phyloP scores from a whole-genome alignment of 345 rosid species.

The Melastoma malabathricum region DNA sequence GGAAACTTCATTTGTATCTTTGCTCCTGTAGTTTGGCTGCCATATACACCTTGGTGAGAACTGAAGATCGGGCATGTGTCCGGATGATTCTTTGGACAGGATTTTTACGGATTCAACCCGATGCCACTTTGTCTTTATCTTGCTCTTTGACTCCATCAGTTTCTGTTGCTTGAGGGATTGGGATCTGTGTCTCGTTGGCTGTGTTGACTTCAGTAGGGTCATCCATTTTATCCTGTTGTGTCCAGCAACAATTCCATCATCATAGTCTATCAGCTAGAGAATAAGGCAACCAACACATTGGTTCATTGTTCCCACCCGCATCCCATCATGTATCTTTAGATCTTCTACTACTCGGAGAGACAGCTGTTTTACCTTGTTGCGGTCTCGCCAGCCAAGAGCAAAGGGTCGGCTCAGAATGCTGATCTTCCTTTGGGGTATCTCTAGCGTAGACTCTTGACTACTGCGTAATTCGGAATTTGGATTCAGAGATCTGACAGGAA shows the following conservation, averaged over 20 bases:
- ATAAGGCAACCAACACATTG: too few species aligned
- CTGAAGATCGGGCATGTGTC: too few species aligned
- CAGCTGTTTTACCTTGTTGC: slow-evolving; percentile 47
- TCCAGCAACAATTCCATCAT: slow-evolving; percentile 1
- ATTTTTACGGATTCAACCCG: slow-evolving; percentile 2
- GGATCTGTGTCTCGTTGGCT: slow-evolving; percentile 23
- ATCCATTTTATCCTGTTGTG: slow-evolving; percentile 39
- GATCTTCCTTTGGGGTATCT: slow-evolving; percentile 59
- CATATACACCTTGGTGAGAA: too few species aligned
- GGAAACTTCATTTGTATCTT: too few species aligned
- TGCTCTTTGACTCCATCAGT: slow-evolving; percentile 17
- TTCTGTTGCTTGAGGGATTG: slow-evolving; percentile 20
- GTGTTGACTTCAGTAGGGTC: slow-evolving; percentile 35
- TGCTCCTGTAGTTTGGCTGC: too few species aligned
- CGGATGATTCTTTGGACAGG: not conserved
- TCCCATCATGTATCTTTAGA: too few species aligned
- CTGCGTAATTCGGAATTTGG: slow-evolving; percentile 30
- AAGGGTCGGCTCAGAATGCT: slow-evolving; percentile 79
- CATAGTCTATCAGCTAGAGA: too few species aligned
- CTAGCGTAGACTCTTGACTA: slow-evolving; percentile 52
- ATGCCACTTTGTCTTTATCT: slow-evolving; percentile 17
- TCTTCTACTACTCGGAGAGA: not conserved
- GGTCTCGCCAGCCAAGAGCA: slow-evolving; percentile 96
- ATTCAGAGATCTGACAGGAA: slow-evolving; percentile 33
- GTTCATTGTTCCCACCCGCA: too few species aligned